Conservation (phyloP, 2,329 filamentous ascomycete species). For the Fusarium circinatum region DNA sequence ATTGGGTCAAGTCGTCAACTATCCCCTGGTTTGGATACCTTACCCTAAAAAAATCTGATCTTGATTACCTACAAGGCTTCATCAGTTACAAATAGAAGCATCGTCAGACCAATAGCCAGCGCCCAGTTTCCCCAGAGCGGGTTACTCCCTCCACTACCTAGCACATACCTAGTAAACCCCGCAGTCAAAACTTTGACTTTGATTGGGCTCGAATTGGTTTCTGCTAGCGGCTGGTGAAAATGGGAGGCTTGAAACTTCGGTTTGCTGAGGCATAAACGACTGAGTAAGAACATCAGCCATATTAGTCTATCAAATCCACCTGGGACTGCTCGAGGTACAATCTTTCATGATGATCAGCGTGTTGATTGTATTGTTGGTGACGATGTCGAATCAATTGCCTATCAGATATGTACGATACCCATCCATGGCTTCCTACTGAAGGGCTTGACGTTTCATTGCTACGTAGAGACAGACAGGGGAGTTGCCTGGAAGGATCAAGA, state of each 20-base stretch:
- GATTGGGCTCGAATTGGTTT: constrained; percentile 2
- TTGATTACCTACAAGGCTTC: not conserved
- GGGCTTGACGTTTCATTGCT: not conserved
- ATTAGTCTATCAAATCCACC: constrained; percentile 32
- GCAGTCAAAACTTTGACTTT: constrained; percentile 38
- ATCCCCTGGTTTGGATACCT: not conserved
- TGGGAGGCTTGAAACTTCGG: not conserved
- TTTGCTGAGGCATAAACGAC: constrained; percentile 31
- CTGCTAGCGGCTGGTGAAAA: constrained; percentile 12
- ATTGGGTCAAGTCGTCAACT: constrained; percentile 2
- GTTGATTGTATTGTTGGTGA: constrained; percentile 1
- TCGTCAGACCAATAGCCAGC: constrained; percentile 42
- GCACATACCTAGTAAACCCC: constrained; percentile 31
- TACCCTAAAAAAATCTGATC: not conserved
- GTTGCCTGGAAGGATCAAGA: not conserved
- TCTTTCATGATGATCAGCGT: constrained; percentile 32
- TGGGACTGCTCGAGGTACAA: not conserved
- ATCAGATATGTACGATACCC: constrained; percentile 2
- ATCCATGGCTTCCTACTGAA: constrained; percentile 9
- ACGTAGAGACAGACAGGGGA: not conserved
- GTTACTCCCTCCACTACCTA: constrained; percentile 8
- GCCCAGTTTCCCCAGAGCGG: constrained; percentile 32
- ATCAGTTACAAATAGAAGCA: constrained; percentile 30
- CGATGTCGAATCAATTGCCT: constrained; percentile 2
- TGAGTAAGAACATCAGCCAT: constrained; percentile 16